A percentile compares a stretch with the other conserved stretches of the same genome.
Evolutionary conservation across 164 flowering plant species (phyloP).

Genomic region (Stephania cephalantha): DNA sequence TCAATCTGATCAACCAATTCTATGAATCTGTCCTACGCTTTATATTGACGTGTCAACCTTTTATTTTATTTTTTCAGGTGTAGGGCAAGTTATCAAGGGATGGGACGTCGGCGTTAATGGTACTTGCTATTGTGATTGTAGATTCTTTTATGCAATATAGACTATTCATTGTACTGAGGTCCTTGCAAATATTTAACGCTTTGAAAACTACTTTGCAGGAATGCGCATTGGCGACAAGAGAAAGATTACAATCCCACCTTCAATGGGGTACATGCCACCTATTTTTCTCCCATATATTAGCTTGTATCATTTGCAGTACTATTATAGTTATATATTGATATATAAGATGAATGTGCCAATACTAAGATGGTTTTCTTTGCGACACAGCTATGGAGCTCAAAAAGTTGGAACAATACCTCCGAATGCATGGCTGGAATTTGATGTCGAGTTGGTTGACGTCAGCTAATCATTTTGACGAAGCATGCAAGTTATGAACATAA

Average conservation of each 20-base stretch:
- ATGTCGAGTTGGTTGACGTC: constrained; percentile 82
- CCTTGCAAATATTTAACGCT: background rate
- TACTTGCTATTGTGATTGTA: constrained; percentile 17
- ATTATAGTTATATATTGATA: background rate
- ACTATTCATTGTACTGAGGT: background rate
- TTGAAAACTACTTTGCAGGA: constrained; percentile 35
- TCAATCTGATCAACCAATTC: background rate
- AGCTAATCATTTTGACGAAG: constrained; percentile 4
- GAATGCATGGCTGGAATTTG: constrained; percentile 79
- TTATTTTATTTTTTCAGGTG: constrained; percentile 48
- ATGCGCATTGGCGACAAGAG: constrained; percentile 97
- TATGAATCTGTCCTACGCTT: background rate
- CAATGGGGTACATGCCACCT: constrained; percentile 71
- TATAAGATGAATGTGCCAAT: background rate
- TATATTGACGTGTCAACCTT: background rate
- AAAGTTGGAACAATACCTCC: constrained; percentile 67
- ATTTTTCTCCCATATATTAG: background rate
- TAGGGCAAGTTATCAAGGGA: constrained; percentile 75
- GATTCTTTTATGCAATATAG: background rate
- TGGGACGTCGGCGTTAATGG: constrained; percentile 95
- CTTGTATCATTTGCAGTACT: background rate
- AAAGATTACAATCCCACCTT: constrained; percentile 85
- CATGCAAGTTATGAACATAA: background rate
- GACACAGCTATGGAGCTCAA: constrained; percentile 63
- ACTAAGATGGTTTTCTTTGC: background rate